These are phyloP conservation scores for Thinopyrum elongatum DNA, from an alignment of 176 grass and related monocot genomes.

Conservation along the genomic window DNA sequence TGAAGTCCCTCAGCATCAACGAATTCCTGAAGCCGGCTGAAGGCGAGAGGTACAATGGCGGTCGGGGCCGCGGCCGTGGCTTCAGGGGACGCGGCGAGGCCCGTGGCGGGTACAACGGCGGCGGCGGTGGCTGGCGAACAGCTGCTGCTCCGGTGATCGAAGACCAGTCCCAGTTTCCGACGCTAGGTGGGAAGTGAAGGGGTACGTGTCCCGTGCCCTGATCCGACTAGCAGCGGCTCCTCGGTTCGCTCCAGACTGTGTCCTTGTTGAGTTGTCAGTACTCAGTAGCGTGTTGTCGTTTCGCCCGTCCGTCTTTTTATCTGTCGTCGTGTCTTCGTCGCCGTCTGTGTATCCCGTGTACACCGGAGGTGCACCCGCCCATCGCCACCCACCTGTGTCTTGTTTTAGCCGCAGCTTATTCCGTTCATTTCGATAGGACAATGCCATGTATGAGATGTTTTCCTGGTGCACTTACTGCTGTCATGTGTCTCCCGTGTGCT, in stretches of 20 bases:
- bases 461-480: background rate
- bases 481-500: background rate
- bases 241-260: background rate
- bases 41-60: slow-evolving; percentile 47
- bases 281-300: slow-evolving; percentile 1
- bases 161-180: slow-evolving; percentile 67
- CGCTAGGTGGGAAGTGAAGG: slow-evolving; percentile 59
- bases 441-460: background rate
- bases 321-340: too few species aligned
- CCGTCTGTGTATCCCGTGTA: slow-evolving; percentile 15
- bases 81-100: slow-evolving; percentile 44
- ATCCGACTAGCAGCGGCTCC: slow-evolving; percentile 5
- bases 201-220: background rate
- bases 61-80: slow-evolving; percentile 32
- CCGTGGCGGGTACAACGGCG: slow-evolving; percentile 30
- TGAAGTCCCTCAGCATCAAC: slow-evolving; percentile 70
- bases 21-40: slow-evolving; percentile 86
- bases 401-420: background rate
- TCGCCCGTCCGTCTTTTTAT: background rate
- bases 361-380: slow-evolving; percentile 6
- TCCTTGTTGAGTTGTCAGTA: background rate
- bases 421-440: background rate
- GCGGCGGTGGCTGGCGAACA: background rate
- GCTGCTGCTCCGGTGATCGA: slow-evolving; percentile 54
- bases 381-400: background rate